Evolutionary conservation across 805 yeast species (phyloP), one percentile per base, ranked within the genome.

Genomic region (Priceomyces medius): DNA sequence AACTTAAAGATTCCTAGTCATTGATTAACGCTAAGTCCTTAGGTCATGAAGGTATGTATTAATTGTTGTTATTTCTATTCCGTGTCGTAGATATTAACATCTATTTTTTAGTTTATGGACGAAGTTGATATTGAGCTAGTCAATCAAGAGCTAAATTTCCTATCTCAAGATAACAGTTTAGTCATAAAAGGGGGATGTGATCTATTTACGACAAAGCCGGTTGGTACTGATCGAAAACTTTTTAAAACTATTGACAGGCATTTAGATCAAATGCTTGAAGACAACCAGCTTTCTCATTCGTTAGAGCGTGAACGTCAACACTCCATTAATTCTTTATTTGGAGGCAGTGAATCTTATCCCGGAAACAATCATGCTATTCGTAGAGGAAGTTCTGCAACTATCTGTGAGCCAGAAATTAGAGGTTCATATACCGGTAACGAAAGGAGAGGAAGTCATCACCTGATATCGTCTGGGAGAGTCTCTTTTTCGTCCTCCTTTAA

Each of bases 71-170:
- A 8, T 10, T 21, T 31, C 7, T 31, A 14, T 17, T 9, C 8
- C 17, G 7, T 26, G 8, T 18, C n/a, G 3, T 7, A 7, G 31
- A 8, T 29, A 31, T 29, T 34, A 26, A 41, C 37, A 28, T 20
- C 18, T 9, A 12, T n/a, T 31, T 17, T 35, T 20, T 54, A 89
- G 91, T 93, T 88, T 65, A 83, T 93, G 45, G 98, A 93, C 60
- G 93, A 85, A 56, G 83, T 88, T 29, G 97, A 90, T 55, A 81
- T 93, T n/a, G 97, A 89, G 61, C 75, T 85, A 51, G 85, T 93
- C 28, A 89, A 89, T 57, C 95, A 89, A 56, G 85, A 88, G 41
- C 77, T 93, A 42, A 81, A 82, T 49, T 88, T 88, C 54, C 70
- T 66, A 37, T 62, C 74, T 12, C 71, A 60, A 20, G 74, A 70